These are phyloP conservation scores for Acacia acuminata DNA, from an alignment of 306 rosid species.

Conservation along the genomic window DNA sequence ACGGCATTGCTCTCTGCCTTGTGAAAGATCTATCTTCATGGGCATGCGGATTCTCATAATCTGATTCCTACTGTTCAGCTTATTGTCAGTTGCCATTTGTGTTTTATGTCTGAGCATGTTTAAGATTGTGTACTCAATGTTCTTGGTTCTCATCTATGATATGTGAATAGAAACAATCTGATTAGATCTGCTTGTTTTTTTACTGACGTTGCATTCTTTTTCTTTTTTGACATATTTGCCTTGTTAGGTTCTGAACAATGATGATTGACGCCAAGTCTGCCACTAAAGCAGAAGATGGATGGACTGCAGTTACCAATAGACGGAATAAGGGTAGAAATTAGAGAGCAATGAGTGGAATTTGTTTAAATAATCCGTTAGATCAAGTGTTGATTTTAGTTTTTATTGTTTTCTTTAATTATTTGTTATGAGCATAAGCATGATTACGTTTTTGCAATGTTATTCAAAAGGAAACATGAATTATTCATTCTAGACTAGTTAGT, in stretches of 20 bases:
- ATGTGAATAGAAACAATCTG: constrained; percentile 4
- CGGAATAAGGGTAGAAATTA: background rate
- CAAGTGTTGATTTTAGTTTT: background rate
- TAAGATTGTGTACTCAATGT: background rate
- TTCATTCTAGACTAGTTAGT: no score
- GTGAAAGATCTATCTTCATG: background rate
- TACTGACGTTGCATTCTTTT: background rate
- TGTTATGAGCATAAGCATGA: background rate
- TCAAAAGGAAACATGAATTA: background rate
- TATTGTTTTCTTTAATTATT: background rate
- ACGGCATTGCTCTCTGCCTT: background rate
- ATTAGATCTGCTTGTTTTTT: background rate
- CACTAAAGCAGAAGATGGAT: constrained; percentile 21
- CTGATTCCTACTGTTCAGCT: background rate
- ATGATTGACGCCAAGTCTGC: constrained; percentile 37
- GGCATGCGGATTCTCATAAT: background rate
- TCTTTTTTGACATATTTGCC: background rate
- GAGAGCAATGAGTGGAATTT: background rate
- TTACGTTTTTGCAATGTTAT: background rate
- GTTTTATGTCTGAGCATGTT: background rate
- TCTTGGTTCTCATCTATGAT: background rate
- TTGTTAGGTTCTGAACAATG: constrained; percentile 27
- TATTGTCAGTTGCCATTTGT: background rate
- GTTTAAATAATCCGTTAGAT: background rate
- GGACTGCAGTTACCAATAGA: no score